Percentiles rank a stretch among this genome's conserved stretches.
These are phyloP conservation scores for Phialophora verrucosa DNA, from an alignment of 2,329 filamentous ascomycete genomes.

Conservation along the genomic window DNA sequence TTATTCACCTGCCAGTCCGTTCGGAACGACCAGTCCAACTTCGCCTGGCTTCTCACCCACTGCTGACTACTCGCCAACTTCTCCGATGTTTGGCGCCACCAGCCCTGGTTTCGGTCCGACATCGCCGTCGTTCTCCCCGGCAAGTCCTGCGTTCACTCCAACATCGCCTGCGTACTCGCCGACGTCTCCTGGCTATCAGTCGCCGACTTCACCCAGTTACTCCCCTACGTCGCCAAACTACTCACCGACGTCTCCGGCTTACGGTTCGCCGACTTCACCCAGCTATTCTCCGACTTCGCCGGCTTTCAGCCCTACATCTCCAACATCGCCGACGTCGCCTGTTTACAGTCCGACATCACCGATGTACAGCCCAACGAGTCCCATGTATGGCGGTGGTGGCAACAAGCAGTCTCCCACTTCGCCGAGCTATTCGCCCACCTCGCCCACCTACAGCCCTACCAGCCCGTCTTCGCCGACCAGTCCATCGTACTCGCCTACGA, in stretches of 20 bases:
- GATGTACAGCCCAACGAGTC: slow-evolving; percentile 64
- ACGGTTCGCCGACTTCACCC: slow-evolving; percentile 46
- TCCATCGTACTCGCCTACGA: slow-evolving; percentile 56
- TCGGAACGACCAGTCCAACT: slow-evolving; percentile 70
- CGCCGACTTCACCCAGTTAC: slow-evolving; percentile 74
- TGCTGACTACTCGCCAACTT: slow-evolving; percentile 74
- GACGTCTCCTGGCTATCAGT: slow-evolving; percentile 70
- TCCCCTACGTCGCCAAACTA: slow-evolving; percentile 66
- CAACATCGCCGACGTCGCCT: slow-evolving; percentile 75
- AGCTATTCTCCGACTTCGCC: slow-evolving; percentile 71
- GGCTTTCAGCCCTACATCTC: slow-evolving; percentile 65
- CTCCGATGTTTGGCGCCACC: slow-evolving; percentile 66
- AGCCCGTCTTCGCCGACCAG: slow-evolving; percentile 64
- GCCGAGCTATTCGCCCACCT: slow-evolving; percentile 63
- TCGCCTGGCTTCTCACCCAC: slow-evolving; percentile 70
- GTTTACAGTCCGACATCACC: slow-evolving; percentile 67
- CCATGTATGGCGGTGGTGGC: slow-evolving; percentile 47
- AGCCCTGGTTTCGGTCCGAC: slow-evolving; percentile 61
- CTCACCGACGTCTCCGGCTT: slow-evolving; percentile 60
- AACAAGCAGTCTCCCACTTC: slow-evolving; percentile 58
- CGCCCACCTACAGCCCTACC: slow-evolving; percentile 65
- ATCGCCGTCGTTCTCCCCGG: slow-evolving; percentile 60
- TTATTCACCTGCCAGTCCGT: slow-evolving; percentile 74
- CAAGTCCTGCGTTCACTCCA: slow-evolving; percentile 67
- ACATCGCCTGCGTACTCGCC: slow-evolving; percentile 72